Evolutionary conservation across 1,139 yeast genomes (phyloP), one percentile per base, ranked within the genome.

Genomic region (Yamadazyma atmosphaerica): DNA sequence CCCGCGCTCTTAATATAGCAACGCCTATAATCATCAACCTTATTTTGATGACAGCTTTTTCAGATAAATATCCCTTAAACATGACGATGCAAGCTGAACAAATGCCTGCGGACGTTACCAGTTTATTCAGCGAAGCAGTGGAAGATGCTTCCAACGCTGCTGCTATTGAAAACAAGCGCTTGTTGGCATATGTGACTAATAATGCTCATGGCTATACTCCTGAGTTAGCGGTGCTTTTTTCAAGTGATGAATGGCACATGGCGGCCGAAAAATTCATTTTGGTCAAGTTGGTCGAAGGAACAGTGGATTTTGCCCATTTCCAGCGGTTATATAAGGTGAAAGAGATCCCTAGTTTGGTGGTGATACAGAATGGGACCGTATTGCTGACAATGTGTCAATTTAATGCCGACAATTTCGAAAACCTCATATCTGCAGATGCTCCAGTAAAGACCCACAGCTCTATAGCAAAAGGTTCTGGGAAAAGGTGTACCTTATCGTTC

Each of bases 241-340:
- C 37, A 32, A 38, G 32, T 21, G 44, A 33, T 13, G 47, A 14
- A 32, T 33, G 39, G 15, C 27, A 35, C 11, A 34, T 45, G 13
- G 44, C 65, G 7, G 35, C 40, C 4, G 33, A 41, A 3, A 42
- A 50, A 4, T 68, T 67, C 26, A 68, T 81, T 2, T 65, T 75
- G 33, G 58, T 83, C 36, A 64, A 67, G 46, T 55, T 83, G 27
- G 40, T 58, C 1, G 64, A 71, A 32, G 72, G 63, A n/a, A 60
- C 80, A 0, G 52, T 54, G 2, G 82, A 82, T 43, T 79, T 63
- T 46, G 56, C 50, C 1, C 65, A 63, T 46, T 81, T 83, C 48
- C 61, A 68, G 32, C 78, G 75, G 45, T 59, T 79, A 11, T 79
- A 78, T 49, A 74, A 73, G 0, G 63, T 66, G 22, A 65, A 71